Evolutionary conservation across 805 yeast species (phyloP).

Genomic region (Metschnikowia santaceciliae): DNA sequence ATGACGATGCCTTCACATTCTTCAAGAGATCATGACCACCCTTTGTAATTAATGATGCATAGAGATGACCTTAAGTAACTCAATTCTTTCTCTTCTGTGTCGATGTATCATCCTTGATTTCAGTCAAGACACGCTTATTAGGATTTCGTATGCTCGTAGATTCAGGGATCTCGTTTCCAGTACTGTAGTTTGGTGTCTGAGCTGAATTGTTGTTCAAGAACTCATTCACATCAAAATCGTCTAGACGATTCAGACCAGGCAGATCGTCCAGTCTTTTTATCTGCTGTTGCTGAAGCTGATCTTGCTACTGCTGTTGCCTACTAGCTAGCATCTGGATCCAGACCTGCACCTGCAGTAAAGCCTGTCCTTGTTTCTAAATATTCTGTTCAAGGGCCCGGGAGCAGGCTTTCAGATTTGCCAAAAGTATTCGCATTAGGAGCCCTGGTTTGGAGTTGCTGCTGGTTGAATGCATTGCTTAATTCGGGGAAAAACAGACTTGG

Average conservation of each 20-base stretch:
- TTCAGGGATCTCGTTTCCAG: not conserved
- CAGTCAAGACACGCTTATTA: conserved; percentile 10
- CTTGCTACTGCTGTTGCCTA: conserved; percentile 18
- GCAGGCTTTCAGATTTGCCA: conserved; percentile 5
- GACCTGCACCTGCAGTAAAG: conserved; percentile 53
- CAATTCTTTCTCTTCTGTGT: not conserved
- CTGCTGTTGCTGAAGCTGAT: conserved; percentile 16
- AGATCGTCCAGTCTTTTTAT: conserved; percentile 7
- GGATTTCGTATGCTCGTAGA: not conserved
- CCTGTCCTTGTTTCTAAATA: conserved; percentile 46
- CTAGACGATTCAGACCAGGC: conserved; percentile 12
- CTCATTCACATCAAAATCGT: conserved; percentile 34
- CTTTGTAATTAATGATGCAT: not conserved
- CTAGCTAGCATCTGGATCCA: conserved; percentile 41
- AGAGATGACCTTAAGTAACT: not conserved
- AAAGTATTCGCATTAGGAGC: not conserved
- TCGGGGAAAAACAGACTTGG: conserved; percentile 36
- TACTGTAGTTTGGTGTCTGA: conserved; percentile 1
- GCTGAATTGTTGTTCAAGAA: conserved; percentile 19
- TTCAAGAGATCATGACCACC: conserved; percentile 7
- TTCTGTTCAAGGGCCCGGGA: conserved; percentile 43
- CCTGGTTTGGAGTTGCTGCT: not conserved
- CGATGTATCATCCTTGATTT: conserved; percentile 9
- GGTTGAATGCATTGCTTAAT: conserved; percentile 18
- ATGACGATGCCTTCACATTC: conserved; percentile 9